A percentile compares a stretch with the other conserved stretches of the same genome.
phyloP scores from a whole-genome alignment of 805 yeast genomes.

The Myxozyma neglecta region DNA sequence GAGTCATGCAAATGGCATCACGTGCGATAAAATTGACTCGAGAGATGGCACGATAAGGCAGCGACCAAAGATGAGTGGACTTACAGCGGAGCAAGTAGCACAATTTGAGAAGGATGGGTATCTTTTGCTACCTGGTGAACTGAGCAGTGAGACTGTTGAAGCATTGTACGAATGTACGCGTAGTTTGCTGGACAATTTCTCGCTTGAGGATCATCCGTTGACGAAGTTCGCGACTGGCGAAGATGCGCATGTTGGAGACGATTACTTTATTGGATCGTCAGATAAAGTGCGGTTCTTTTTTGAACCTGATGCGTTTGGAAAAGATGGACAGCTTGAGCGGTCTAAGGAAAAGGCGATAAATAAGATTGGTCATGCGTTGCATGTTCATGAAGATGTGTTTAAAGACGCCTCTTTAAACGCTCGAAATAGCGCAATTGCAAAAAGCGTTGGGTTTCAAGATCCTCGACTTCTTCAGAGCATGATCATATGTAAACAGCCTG shows the following conservation, averaged over 20 bases:
- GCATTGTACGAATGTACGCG: constrained; percentile 48
- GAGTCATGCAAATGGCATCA: neutral
- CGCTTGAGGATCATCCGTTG: constrained; percentile 59
- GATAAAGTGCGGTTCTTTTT: constrained; percentile 70
- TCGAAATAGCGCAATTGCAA: constrained; percentile 53
- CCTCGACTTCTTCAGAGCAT: constrained; percentile 76
- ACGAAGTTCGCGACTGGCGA: constrained; percentile 64
- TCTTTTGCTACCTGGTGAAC: constrained; percentile 58
- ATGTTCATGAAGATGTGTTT: constrained; percentile 55
- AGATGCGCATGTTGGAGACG: constrained; percentile 67
- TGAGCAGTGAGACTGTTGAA: constrained; percentile 46
- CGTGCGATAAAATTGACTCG: neutral
- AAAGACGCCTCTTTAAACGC: constrained; percentile 51
- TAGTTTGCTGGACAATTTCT: constrained; percentile 50
- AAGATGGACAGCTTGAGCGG: constrained; percentile 50
- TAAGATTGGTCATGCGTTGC: constrained; percentile 79
- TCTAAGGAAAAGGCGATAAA: constrained; percentile 62
- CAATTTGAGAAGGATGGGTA: constrained; percentile 57
- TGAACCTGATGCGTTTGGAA: constrained; percentile 67
- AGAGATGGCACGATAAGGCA: neutral
- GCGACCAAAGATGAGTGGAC: constrained; percentile 32
- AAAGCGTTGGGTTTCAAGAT: constrained; percentile 54
- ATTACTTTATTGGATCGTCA: constrained; percentile 66
- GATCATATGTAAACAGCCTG: constrained; percentile 78
- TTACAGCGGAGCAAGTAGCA: constrained; percentile 53